phyloP scores from a whole-genome alignment of 257 asterid species.

The Oldenlandia corymbosa region DNA sequence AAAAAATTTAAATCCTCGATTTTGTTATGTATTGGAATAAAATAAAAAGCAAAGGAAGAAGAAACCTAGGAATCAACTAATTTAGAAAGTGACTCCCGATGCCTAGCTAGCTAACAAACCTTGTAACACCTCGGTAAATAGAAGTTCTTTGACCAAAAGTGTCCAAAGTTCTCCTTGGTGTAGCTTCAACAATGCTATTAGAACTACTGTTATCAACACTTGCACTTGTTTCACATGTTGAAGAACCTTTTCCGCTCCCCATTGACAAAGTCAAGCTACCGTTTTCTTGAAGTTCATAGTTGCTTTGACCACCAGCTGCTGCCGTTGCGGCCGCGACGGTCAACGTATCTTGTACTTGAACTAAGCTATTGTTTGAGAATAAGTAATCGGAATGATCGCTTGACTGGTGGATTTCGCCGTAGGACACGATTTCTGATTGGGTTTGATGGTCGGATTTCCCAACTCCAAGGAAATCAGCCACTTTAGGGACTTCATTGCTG shows the following conservation, averaged over 20 bases:
- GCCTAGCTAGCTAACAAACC: constrained; percentile 29
- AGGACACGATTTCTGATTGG: constrained; percentile 44
- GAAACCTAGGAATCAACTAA: too few relatives aligned
- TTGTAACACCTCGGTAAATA: constrained; percentile 88
- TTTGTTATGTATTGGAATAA: too few relatives aligned
- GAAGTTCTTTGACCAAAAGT: constrained; percentile 97
- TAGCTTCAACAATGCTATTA: constrained; percentile 50
- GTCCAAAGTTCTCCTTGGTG: constrained; percentile 65
- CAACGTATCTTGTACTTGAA: constrained; percentile 34
- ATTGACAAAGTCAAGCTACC: constrained; percentile 57
- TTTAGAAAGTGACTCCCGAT: too few relatives aligned
- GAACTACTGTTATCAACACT: constrained; percentile 42
- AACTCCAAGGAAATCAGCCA: constrained; percentile 76
- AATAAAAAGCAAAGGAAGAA: too few relatives aligned
- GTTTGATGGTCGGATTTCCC: constrained; percentile 37
- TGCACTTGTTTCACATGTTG: constrained; percentile 36
- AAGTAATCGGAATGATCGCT: constrained; percentile 43
- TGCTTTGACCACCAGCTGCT: constrained; percentile 14
- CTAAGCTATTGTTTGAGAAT: constrained; percentile 38
- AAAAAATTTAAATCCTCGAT: too few relatives aligned
- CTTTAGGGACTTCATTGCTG: constrained; percentile 54
- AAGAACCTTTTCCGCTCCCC: constrained; percentile 69
- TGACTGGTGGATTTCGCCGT: constrained; percentile 48
- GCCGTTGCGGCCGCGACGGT: constrained; percentile 21
- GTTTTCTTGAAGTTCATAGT: constrained; percentile 47